Base-by-base conservation (phyloP, 78 protist species). In the Cavenderia fasciculata region DNA sequence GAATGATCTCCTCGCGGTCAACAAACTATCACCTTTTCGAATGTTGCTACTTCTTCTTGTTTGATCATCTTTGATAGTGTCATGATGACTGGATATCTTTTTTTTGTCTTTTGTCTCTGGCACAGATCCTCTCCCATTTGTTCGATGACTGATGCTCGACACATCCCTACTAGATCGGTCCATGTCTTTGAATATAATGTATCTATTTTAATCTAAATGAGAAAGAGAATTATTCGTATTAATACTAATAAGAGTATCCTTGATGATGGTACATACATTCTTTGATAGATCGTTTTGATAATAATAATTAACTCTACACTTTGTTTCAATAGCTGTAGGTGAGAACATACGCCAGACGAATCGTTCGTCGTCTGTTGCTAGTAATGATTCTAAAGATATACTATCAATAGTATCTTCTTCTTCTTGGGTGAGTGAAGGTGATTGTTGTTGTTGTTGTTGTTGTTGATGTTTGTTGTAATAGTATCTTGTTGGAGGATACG, bases 271-370 rank as follows among this genome's bases (percentile, higher is more conserved):
- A 49, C 14, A 14, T 12, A 63, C 47, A 11, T 36, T 38, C 72
- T 40, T 63, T 63, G 72, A 21, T 63, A 38, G 72, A 38, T 63
- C 38, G 8, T 63, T 43, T 63, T 63, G 72, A 40, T 38, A 63
- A 47, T n/a, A 63, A 40, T 63, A 63, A 40, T 33, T 63, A 25
- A 29, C 75, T n/a, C 8, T 27, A 27, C 87, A 78, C 51, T 63
- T 78, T 11, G 49, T 43, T 7, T 78, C 69, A 16, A 65, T 44
- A 25, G 87, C 63, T 0, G 56, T 78, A 3, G 87, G 87, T 65
- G 87, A 78, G 40, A 78, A 78, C 87, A 78, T 78, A 78, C 87
- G 87, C 87, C 87, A 78, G 25, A 18, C 38, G 59, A 65, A 78
- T 61, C 87, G 38, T 51, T 78, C 87, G 87, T 78, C 87, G 87